Base-by-base conservation (phyloP, 768 basidiomycete species). In the Galerina sulciceps region DNA sequence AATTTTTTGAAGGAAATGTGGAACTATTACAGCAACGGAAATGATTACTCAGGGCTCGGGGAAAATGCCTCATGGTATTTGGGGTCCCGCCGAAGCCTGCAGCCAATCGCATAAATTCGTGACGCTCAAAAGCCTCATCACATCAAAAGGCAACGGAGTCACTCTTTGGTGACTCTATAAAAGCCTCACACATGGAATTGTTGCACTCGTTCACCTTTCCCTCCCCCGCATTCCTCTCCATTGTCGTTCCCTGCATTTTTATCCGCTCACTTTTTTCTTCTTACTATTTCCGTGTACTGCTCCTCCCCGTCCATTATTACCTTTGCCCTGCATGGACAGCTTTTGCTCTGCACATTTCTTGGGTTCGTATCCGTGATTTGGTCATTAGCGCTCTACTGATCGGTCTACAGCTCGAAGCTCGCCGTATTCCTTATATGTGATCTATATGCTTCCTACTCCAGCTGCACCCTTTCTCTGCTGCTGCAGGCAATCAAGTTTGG, bases 101-200 rank as follows among this genome's bases (percentile, higher is more conserved):
- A 75, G 67, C 79, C 79, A 80, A 81, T 80, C 72, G 77, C 77
- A 79, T 68, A 75, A 78, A 71, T 69, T 67, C 76, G 78, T 69
- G 64, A 65, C 72, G 80, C 80, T 76, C 66, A 81, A 79, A 77
- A 58, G 71, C 69, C 79, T 80, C 79, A 78, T 69, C 66, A 72
- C 73, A 66, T 69, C 69, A 69, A 65, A n/a, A 61, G 59, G 52
- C 53, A 65, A 59, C 63, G 52, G 61, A 56, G 60, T 64, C 60
- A 64, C 58, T 57, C 58, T 72, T 71, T 70, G 54, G 60, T 64
- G 58, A 64, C 58, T 57, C 58, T 72, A 72, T 70, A 70, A 67
- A 73, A 69, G 58, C 54, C 63, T 67, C 57, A 49, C 45, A 10
- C 37, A 23, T 26, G 42, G 45, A 53, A 43, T 11, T 22, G 10